These are phyloP conservation scores for Hydnomerulius pinastri DNA, from an alignment of 768 basidiomycete genomes.

Conservation along the genomic window DNA sequence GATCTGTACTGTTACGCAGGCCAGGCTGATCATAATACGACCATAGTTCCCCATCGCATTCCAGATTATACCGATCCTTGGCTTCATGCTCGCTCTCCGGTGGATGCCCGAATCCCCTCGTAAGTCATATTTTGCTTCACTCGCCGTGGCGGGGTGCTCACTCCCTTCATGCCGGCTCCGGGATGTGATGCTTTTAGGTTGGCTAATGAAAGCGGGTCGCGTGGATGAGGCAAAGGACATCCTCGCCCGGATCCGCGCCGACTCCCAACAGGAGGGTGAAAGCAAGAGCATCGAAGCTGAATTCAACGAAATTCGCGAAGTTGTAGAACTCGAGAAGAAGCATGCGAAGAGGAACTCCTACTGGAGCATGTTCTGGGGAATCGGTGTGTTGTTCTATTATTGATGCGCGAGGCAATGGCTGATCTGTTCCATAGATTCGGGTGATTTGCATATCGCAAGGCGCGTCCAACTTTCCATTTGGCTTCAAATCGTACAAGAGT, in stretches of 20 bases:
- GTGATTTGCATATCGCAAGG: too few species aligned
- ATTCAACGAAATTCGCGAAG: conserved; percentile 41
- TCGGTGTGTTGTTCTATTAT: conserved; percentile 24
- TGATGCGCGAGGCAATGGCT: too few species aligned
- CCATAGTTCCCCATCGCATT: conserved; percentile 45
- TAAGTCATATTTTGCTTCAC: background rate
- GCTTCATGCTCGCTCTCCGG: conserved; percentile 35
- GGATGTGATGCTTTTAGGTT: conserved; percentile 8
- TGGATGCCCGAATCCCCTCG: conserved; percentile 38
- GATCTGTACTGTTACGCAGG: too few species aligned
- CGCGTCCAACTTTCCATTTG: too few species aligned
- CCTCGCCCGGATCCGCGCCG: conserved; percentile 35
- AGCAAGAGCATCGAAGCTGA: conserved; percentile 29
- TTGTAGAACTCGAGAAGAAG: conserved; percentile 40
- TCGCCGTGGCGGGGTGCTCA: too few species aligned
- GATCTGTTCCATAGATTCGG: too few species aligned
- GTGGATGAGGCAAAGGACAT: conserved; percentile 39
- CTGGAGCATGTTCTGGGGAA: conserved; percentile 48
- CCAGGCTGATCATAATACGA: background rate
- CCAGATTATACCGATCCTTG: conserved; percentile 42
- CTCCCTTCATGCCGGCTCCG: too few species aligned
- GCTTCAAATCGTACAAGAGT: too few species aligned
- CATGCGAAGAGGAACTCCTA: conserved; percentile 43
- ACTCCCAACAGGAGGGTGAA: conserved; percentile 14
- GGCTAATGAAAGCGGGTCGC: conserved; percentile 43